Base-by-base conservation (phyloP, 805 yeast species). In the Spathaspora boniae region DNA sequence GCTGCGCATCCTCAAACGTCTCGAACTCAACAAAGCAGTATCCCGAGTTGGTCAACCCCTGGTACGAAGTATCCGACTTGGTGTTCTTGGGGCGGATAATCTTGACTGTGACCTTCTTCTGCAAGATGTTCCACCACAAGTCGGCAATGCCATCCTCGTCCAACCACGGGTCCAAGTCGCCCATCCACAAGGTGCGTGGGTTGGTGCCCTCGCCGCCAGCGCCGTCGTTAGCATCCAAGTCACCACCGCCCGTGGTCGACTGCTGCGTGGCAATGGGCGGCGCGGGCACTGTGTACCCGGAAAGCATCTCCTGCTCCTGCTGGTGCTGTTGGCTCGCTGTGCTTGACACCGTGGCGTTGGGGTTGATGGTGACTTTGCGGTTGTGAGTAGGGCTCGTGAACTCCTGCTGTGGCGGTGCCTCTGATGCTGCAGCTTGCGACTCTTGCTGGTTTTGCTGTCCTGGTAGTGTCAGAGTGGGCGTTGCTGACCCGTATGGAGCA, bases 121-220 rank as follows among this genome's bases (percentile, higher is more conserved):
- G 70, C 33, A 78, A 48, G 17, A 72, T 60, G 20, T 66, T 65
- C 87, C 88, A 82, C 56, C 86, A 65, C 30, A 76, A 62, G 33
- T 69, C 65, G 18, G 53, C 56, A 31, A 67, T 63, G 4, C 77
- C 76, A 3, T 61, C 65, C 53, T 83, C 93, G 51, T 81, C 86
- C 50, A 82, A 75, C 76, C 82, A 76, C 1, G 91, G 86, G 51
- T 84, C 91, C 45, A 84, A 63, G 56, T 84, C 93, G 8, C 94
- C 94, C 94, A 84, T 84, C 94, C 94, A 84, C 21, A 84, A 61
- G 1, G 94, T 84, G 41, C 82, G 70, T 17, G 94, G 87, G 11
- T 74, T 68, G n/a, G 53, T 58, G 2, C 45, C 36, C 12, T 47
- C 46, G 3, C 43, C 46, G 8, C 46, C 17, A 6, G 16, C 7